Percentiles rank a stretch among this genome's conserved stretches.
phyloP scores from a whole-genome alignment of 768 basidiomycete genomes.

The Mycena rebaudengoi region DNA sequence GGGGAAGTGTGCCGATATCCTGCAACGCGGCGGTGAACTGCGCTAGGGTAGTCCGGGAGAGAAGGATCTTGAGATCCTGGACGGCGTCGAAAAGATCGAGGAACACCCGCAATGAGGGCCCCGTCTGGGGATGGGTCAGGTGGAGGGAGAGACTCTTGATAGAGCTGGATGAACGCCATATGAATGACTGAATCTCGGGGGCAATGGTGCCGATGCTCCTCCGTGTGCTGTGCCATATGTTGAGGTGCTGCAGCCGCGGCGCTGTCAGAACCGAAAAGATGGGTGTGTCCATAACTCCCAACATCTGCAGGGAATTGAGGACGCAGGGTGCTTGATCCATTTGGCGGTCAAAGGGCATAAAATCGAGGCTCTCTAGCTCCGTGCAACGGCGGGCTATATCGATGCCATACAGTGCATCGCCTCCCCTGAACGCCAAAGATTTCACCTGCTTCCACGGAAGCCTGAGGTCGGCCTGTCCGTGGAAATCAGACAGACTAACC shows the following conservation, averaged over 20 bases:
- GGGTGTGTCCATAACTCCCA: background rate
- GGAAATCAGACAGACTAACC: background rate
- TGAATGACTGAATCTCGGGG: background rate
- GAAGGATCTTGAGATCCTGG: background rate
- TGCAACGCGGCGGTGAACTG: background rate
- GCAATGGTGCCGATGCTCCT: background rate
- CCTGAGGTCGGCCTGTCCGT: background rate
- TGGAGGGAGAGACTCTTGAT: background rate
- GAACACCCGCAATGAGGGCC: background rate
- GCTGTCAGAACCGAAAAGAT: background rate
- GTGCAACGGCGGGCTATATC: background rate
- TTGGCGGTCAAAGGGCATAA: background rate
- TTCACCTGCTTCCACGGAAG: conserved; percentile 1
- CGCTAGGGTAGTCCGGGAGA: background rate
- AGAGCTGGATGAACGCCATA: background rate
- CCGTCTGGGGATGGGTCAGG: background rate
- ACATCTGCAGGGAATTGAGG: background rate
- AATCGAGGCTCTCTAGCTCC: background rate
- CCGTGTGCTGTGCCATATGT: background rate
- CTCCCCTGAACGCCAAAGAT: background rate
- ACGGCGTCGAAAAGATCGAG: background rate
- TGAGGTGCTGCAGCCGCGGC: background rate
- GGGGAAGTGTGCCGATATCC: background rate
- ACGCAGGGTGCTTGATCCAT: background rate
- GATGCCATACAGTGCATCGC: background rate